Percentiles rank a stretch among this genome's conserved stretches.
These are phyloP conservation scores for Saccharomycopsis capsularis DNA, from an alignment of 805 yeast genomes.

Conservation along the genomic window DNA sequence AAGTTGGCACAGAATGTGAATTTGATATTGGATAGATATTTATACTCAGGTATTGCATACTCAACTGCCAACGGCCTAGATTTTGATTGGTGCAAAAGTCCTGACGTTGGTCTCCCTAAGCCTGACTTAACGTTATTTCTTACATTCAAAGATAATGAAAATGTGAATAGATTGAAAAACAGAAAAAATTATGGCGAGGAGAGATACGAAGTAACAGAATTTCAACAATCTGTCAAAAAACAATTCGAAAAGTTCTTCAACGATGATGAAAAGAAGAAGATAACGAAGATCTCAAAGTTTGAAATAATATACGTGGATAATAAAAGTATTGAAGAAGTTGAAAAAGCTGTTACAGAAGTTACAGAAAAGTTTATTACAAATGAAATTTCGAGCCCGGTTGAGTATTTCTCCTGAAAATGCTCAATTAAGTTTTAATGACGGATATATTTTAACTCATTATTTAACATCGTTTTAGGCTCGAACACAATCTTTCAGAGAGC, in stretches of 20 bases:
- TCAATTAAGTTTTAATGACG: too few species aligned
- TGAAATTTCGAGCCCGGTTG: slow-evolving; percentile 1
- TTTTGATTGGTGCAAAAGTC: slow-evolving; percentile 68
- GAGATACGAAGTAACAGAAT: slow-evolving; percentile 68
- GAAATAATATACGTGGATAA: slow-evolving; percentile 53
- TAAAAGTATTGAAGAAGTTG: slow-evolving; percentile 50
- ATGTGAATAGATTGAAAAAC: slow-evolving; percentile 30
- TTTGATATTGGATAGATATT: slow-evolving; percentile 78
- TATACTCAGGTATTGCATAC: slow-evolving; percentile 90
- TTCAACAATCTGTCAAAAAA: slow-evolving; percentile 65
- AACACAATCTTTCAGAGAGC: too few species aligned
- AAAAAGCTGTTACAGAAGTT: slow-evolving; percentile 36
- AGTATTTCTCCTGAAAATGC: too few species aligned
- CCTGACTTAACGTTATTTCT: slow-evolving; percentile 84
- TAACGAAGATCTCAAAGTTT: slow-evolving; percentile 29
- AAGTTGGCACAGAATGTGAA: slow-evolving; percentile 45
- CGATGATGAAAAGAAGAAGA: slow-evolving; percentile 9
- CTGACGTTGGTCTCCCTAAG: slow-evolving; percentile 77
- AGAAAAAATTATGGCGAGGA: slow-evolving; percentile 93
- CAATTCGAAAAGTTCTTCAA: slow-evolving; percentile 47
- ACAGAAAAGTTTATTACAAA: slow-evolving; percentile 4
- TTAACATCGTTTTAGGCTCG: too few species aligned
- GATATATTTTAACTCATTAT: too few species aligned
- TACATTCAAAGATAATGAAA: slow-evolving; percentile 45
- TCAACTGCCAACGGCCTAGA: slow-evolving; percentile 77